These are phyloP conservation scores for Debaryomyces sp. DNA, from an alignment of 1,139 yeast species.

Conservation along the genomic window DNA sequence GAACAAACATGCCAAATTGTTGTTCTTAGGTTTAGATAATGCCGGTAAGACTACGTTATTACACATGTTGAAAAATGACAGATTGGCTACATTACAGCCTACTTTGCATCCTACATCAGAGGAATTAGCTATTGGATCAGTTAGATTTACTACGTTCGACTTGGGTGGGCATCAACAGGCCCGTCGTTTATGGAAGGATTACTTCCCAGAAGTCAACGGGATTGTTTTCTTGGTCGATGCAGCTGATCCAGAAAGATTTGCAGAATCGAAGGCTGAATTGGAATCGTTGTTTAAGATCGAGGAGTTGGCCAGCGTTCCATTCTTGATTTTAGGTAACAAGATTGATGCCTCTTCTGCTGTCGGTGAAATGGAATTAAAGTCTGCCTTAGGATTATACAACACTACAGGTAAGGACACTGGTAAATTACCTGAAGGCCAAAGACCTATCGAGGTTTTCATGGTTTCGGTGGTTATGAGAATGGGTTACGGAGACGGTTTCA, in stretches of 20 bases:
- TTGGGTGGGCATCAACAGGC: constrained; percentile 99
- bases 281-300: constrained; percentile 91
- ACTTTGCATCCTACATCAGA: constrained; percentile 98
- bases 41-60: constrained; percentile 98
- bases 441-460: constrained; percentile 97
- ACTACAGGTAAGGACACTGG: constrained; percentile 86
- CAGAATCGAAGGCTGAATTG: constrained; percentile 92
- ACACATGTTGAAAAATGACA: constrained; percentile 96
- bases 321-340: constrained; percentile 92
- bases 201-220: constrained; percentile 98
- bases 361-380: constrained; percentile 91
- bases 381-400: constrained; percentile 79
- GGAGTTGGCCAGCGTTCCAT: constrained; percentile 87
- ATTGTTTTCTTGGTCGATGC: constrained; percentile 96
- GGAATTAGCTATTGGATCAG: constrained; percentile 94
- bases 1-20: constrained; percentile 96
- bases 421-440: constrained; percentile 69
- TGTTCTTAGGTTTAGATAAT: constrained; percentile 94
- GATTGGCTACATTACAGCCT: constrained; percentile 96
- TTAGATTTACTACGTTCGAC: constrained; percentile 96
- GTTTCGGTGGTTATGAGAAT: constrained; percentile 97
- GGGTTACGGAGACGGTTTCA: constrained; percentile 95
- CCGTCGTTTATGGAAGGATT: constrained; percentile 98
- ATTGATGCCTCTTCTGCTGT: constrained; percentile 94
- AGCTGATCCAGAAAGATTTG: constrained; percentile 93